phyloP scores from a whole-genome alignment of 345 rosid genomes.

The Populus nigra region DNA sequence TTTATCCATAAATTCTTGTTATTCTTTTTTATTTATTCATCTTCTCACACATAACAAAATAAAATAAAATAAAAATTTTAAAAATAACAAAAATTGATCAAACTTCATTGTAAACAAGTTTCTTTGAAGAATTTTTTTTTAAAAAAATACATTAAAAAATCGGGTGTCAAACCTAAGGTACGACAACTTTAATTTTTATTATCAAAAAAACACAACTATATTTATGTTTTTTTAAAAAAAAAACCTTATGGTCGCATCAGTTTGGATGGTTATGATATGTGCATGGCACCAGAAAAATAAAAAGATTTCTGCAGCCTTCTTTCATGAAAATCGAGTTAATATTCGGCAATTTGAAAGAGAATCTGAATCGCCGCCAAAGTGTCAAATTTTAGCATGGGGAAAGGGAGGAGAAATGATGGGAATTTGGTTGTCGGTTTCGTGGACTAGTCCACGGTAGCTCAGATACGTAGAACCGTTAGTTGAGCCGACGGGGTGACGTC shows the following conservation, averaged over 20 bases:
- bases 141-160: too few relatives aligned
- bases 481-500: constrained; percentile 15
- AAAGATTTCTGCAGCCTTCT: background rate
- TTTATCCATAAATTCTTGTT: too few relatives aligned
- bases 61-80: too few relatives aligned
- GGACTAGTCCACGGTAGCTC: background rate
- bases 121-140: too few relatives aligned
- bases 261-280: background rate
- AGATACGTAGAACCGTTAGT: constrained; percentile 6
- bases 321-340: background rate
- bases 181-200: accelerated
- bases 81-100: too few relatives aligned
- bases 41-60: too few relatives aligned
- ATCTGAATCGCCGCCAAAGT: constrained; percentile 14
- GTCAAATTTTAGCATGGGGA: background rate
- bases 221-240: too few relatives aligned
- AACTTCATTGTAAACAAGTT: too few relatives aligned
- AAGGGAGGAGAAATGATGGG: background rate
- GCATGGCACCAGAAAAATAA: background rate
- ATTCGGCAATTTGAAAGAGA: background rate
- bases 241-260: too few relatives aligned
- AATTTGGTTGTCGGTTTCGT: constrained; percentile 14
- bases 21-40: too few relatives aligned
- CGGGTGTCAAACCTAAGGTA: too few relatives aligned
- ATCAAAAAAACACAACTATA: too few relatives aligned